These are phyloP conservation scores for Curvularia hawaiiensis DNA, from an alignment of 2,329 filamentous ascomycete genomes.

Conservation along the genomic window DNA sequence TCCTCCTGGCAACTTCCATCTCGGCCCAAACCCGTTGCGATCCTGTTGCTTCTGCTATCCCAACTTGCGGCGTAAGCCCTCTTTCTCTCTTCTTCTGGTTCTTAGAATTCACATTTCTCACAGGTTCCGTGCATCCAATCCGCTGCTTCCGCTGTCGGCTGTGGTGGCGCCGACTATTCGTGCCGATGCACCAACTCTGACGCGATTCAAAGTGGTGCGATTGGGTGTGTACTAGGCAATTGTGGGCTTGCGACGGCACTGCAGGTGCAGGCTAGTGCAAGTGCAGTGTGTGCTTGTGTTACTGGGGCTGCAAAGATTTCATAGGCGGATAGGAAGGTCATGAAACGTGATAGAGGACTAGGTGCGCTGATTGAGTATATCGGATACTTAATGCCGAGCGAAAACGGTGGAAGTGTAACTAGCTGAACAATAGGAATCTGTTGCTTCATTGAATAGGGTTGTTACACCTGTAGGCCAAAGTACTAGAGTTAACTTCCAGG, in stretches of 20 bases:
- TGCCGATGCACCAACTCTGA: constrained; percentile 12
- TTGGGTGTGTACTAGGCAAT: constrained; percentile 9
- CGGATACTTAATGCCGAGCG: too few species aligned
- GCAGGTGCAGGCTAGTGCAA: constrained; percentile 14
- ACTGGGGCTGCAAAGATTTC: neutral
- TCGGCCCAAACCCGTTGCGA: constrained; percentile 14
- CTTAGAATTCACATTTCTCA: neutral
- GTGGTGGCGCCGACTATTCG: constrained; percentile 2
- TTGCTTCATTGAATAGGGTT: neutral
- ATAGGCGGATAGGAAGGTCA: neutral
- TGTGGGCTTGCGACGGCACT: constrained; percentile 11
- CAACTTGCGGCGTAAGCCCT: constrained; percentile 14
- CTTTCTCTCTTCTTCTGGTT: neutral
- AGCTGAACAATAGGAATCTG: neutral
- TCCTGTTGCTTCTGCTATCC: constrained; percentile 12
- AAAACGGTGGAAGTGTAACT: neutral
- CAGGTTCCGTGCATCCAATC: constrained; percentile 15
- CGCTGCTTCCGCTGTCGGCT: constrained; percentile 9
- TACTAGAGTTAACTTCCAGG: too few species aligned
- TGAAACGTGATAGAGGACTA: neutral
- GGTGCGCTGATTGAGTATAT: neutral
- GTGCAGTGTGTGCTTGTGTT: constrained; percentile 11
- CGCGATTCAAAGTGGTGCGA: constrained; percentile 10
- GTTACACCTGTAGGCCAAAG: too few species aligned
- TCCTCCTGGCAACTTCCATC: constrained; percentile 9